A percentile compares a stretch with the other conserved stretches of the same genome.
Evolutionary conservation across 257 asterid species (phyloP).

Genomic region (Scutellaria baicalensis): DNA sequence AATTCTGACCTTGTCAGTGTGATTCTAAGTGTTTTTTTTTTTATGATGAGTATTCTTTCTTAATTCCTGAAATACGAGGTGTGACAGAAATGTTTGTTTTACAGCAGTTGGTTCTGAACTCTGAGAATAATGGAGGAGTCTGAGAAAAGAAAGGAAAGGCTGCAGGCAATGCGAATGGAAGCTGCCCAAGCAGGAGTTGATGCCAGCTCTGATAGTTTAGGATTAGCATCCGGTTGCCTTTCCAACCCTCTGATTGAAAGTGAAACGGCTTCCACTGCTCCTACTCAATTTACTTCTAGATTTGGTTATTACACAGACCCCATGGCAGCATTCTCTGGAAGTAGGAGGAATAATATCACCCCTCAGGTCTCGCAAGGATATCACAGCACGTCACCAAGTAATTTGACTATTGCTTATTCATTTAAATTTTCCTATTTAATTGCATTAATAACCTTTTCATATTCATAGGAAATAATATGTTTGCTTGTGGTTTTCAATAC

Average conservation of each 20-base stretch:
- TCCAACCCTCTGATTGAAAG: slow-evolving; percentile 59
- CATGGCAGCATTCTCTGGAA: slow-evolving; percentile 66
- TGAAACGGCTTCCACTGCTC: slow-evolving; percentile 18
- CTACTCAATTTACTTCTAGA: slow-evolving; percentile 33
- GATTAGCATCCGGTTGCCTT: slow-evolving; percentile 33
- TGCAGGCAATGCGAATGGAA: slow-evolving; percentile 61
- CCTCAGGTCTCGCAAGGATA: slow-evolving; percentile 45
- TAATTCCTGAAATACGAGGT: not conserved
- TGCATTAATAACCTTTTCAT: not conserved
- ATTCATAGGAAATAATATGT: not conserved
- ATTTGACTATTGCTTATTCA: slow-evolving; percentile 8
- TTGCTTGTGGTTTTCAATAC: not conserved
- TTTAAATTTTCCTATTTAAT: not conserved
- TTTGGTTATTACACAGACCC: slow-evolving; percentile 86
- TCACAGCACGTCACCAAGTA: slow-evolving; percentile 49
- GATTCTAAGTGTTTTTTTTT: not conserved
- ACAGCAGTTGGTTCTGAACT: slow-evolving; percentile 13
- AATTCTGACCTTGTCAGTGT: not conserved
- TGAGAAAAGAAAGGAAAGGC: slow-evolving; percentile 67
- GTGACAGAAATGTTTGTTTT: not conserved
- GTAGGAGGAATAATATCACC: slow-evolving; percentile 32
- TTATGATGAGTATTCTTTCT: not conserved
- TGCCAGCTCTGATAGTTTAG: slow-evolving; percentile 14
- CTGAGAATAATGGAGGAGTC: slow-evolving; percentile 76
- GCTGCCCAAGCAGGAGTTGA: slow-evolving; percentile 34